phyloP scores from a whole-genome alignment of 345 rosid species.

The Eucalyptus polybractea region DNA sequence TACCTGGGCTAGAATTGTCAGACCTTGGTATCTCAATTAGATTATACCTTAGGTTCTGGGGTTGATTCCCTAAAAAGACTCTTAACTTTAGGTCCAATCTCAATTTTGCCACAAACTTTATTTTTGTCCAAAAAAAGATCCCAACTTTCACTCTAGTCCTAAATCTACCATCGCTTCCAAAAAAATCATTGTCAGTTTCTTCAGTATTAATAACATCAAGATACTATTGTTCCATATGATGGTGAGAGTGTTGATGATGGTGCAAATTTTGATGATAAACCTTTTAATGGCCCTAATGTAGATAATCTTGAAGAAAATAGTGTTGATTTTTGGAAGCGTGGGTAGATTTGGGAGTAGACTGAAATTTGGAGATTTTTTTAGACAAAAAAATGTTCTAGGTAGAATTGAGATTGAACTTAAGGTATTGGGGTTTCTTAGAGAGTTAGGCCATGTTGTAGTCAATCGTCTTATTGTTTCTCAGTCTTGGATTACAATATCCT shows the following conservation, averaged over 20 bases:
- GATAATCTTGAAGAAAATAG: background rate
- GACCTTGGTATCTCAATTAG: background rate
- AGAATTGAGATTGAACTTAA: too few species aligned
- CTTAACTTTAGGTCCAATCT: background rate
- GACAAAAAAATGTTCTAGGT: background rate
- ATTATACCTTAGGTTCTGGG: rapidly evolving
- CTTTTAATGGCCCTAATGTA: background rate
- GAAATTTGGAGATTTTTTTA: background rate
- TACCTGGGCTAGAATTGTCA: background rate
- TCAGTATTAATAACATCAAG: background rate
- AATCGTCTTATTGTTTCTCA: background rate
- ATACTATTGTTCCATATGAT: background rate
- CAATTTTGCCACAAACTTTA: background rate
- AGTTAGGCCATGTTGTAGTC: background rate
- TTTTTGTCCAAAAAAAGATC: background rate
- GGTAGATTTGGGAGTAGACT: background rate
- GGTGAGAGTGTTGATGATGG: background rate
- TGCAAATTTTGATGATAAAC: background rate
- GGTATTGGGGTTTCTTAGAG: too few species aligned
- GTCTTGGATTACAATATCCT: background rate
- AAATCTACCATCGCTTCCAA: background rate
- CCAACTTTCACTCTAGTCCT: background rate
- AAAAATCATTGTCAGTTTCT: background rate
- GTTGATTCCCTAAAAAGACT: background rate
- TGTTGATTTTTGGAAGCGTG: background rate